Conservation (phyloP, 257 asterid genomes). For the Rauvolfia tetraphylla region DNA sequence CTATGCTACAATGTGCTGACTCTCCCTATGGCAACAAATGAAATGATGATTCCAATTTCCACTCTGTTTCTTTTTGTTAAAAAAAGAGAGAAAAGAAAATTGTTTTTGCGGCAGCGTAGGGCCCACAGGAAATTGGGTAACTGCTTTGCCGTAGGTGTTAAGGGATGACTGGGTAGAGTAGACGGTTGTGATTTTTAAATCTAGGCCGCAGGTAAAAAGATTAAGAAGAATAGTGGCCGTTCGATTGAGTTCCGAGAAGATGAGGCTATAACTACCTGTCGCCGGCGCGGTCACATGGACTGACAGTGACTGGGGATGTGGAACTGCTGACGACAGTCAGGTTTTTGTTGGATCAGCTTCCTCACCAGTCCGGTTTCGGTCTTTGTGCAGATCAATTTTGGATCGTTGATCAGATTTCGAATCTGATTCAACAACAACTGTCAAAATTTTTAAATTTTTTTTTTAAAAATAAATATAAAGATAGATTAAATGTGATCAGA, state of each 20-base stretch:
- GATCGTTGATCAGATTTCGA: too few relatives aligned
- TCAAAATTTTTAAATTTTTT: too few relatives aligned
- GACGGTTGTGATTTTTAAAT: slow-evolving; percentile 22
- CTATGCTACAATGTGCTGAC: not conserved
- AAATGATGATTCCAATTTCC: not conserved
- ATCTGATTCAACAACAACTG: too few relatives aligned
- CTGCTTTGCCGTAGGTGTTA: slow-evolving; percentile 2
- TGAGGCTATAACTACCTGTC: not conserved
- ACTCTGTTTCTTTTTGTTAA: slow-evolving; percentile 1
- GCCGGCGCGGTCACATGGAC: slow-evolving; percentile 16
- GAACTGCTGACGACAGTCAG: slow-evolving; percentile 8
- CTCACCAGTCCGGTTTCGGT: too few relatives aligned
- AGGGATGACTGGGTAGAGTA: slow-evolving; percentile 10
- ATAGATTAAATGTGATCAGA: too few relatives aligned
- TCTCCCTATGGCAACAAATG: not conserved
- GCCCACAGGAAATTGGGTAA: slow-evolving; percentile 5
- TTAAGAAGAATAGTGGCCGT: slow-evolving; percentile 13
- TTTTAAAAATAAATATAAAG: too few relatives aligned
- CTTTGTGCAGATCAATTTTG: too few relatives aligned
- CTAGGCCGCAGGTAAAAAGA: slow-evolving; percentile 5
- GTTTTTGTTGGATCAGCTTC: not conserved
- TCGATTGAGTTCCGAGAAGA: slow-evolving; percentile 17
- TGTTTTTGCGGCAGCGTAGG: not conserved
- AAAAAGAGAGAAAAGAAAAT: not conserved
- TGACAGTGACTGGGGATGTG: slow-evolving; percentile 12